phyloP scores from a whole-genome alignment of 2,329 filamentous ascomycete genomes.

The Aureobasidium sp. region DNA sequence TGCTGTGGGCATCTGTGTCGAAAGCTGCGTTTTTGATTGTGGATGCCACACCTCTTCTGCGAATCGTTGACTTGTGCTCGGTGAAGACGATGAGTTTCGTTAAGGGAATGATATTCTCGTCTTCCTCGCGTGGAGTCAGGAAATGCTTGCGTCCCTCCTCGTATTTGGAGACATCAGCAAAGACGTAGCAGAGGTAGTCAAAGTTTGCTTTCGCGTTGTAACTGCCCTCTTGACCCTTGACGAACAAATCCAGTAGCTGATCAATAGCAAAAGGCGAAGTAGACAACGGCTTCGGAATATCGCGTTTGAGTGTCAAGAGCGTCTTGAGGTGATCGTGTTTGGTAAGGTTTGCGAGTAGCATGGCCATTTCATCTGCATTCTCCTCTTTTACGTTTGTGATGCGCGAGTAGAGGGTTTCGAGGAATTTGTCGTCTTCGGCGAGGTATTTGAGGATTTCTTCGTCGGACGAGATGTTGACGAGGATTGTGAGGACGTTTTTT shows the following conservation, averaged over 20 bases:
- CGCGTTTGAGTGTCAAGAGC: slow-evolving; percentile 73
- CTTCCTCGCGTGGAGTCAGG: slow-evolving; percentile 71
- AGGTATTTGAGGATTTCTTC: slow-evolving; percentile 77
- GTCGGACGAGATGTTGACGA: slow-evolving; percentile 88
- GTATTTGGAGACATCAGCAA: slow-evolving; percentile 88
- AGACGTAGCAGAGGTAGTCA: slow-evolving; percentile 94
- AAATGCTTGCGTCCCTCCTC: slow-evolving; percentile 68
- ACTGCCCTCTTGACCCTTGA: slow-evolving; percentile 84
- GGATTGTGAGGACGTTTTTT: slow-evolving; percentile 91
- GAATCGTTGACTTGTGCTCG: slow-evolving; percentile 84
- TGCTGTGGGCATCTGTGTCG: slow-evolving; percentile 75
- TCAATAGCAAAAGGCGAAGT: slow-evolving; percentile 82
- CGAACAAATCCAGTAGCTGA: slow-evolving; percentile 95
- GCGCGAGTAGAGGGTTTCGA: slow-evolving; percentile 76
- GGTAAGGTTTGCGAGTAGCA: slow-evolving; percentile 92
- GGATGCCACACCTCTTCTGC: slow-evolving; percentile 93
- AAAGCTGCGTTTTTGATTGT: slow-evolving; percentile 97
- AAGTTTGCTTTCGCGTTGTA: slow-evolving; percentile 90
- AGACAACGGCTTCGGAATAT: slow-evolving; percentile 73
- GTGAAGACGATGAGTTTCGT: slow-evolving; percentile 97
- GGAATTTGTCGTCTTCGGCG: slow-evolving; percentile 81
- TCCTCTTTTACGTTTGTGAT: slow-evolving; percentile 79
- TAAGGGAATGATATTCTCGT: slow-evolving; percentile 81
- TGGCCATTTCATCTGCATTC: slow-evolving; percentile 86
- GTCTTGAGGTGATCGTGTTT: slow-evolving; percentile 80